Percentiles rank a stretch among this genome's conserved stretches.
Evolutionary conservation across 1,284 basidiomycete species (phyloP).

Genomic region (Inonotus hispidus): DNA sequence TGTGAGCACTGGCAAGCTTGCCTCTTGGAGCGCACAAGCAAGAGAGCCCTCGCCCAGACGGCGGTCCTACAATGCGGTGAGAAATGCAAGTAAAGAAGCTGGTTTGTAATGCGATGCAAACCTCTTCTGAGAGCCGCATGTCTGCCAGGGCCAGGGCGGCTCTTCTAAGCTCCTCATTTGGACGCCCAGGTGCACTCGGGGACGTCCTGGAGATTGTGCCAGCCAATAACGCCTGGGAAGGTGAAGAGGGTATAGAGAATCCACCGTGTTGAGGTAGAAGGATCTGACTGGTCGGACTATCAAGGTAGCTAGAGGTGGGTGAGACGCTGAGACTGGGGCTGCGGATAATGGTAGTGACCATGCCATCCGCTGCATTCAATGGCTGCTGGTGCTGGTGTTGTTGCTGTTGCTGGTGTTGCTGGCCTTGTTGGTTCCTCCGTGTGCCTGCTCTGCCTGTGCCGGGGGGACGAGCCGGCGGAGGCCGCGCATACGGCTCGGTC

Average conservation of each 20-base stretch:
- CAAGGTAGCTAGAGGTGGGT: background rate
- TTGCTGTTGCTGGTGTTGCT: background rate
- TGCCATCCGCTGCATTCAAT: background rate
- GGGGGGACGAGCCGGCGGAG: slow-evolving; percentile 43
- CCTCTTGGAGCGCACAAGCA: slow-evolving; percentile 27
- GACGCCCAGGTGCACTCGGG: slow-evolving; percentile 9
- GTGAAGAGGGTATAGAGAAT: background rate
- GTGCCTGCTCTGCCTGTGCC: slow-evolving; percentile 15
- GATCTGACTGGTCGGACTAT: background rate
- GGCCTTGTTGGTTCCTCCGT: background rate
- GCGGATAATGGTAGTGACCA: too few species aligned
- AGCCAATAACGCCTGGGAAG: background rate
- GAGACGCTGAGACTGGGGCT: background rate
- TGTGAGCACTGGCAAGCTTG: slow-evolving; percentile 5
- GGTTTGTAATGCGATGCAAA: background rate
- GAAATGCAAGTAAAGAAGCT: background rate
- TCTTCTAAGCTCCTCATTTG: slow-evolving; percentile 25
- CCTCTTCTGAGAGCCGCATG: slow-evolving; percentile 24
- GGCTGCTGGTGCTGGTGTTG: background rate
- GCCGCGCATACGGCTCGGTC: slow-evolving; percentile 41
- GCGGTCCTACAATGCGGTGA: slow-evolving; percentile 19
- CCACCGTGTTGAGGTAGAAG: background rate
- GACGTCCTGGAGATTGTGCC: background rate
- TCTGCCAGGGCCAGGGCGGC: slow-evolving; percentile 29
- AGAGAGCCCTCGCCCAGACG: slow-evolving; percentile 29